Conservation (phyloP, 495 filamentous ascomycete genomes). For the Talaromyces ruber region DNA sequence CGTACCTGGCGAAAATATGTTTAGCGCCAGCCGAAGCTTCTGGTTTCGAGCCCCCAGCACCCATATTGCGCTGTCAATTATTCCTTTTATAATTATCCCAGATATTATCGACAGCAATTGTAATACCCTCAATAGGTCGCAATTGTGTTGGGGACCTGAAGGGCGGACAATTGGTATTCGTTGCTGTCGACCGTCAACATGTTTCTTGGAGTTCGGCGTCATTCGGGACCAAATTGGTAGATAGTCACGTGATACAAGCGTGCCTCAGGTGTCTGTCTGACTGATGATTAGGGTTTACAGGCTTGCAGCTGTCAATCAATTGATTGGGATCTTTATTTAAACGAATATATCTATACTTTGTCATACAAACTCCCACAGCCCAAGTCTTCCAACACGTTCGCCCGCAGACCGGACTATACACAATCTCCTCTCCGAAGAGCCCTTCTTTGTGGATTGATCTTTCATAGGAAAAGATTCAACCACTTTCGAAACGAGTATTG, state of each 20-base stretch:
- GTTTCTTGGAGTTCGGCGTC: background rate
- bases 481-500: conserved; percentile 54
- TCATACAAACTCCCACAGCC: conserved; percentile 66
- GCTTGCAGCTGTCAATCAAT: background rate
- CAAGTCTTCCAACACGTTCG: conserved; percentile 66
- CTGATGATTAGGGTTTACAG: background rate
- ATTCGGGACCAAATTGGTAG: background rate
- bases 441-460: conserved; percentile 18
- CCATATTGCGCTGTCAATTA: conserved; percentile 25
- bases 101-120: background rate
- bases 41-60: conserved; percentile 45
- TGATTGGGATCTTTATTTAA: background rate
- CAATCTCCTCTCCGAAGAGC: conserved; percentile 32
- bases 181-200: background rate
- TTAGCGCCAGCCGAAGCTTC: conserved; percentile 37
- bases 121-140: background rate
- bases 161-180: background rate
- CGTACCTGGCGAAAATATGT: conserved; percentile 46
- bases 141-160: background rate
- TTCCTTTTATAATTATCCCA: background rate
- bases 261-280: background rate
- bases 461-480: background rate
- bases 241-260: background rate
- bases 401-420: conserved; percentile 81
- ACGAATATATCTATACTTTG: background rate